A percentile compares a stretch with the other conserved stretches of the same genome.
phyloP scores from a whole-genome alignment of 768 basidiomycete genomes.

The Aureoboletus auriporus region DNA sequence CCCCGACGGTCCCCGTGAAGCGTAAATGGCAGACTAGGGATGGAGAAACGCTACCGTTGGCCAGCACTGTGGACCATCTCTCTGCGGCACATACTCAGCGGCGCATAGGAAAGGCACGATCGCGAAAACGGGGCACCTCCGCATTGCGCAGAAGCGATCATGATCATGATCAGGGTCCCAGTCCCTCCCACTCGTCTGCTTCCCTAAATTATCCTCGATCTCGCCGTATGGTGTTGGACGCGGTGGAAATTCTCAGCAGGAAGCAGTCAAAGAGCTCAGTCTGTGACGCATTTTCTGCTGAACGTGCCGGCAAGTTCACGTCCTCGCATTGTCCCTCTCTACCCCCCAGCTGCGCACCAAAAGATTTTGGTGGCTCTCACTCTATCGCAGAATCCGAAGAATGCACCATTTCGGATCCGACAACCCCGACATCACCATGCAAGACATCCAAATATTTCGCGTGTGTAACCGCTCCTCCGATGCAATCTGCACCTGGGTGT shows the following conservation, averaged over 20 bases:
- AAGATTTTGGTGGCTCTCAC: not conserved
- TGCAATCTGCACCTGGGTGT: not conserved
- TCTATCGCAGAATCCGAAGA: not conserved
- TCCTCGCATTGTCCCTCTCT: conserved; percentile 7
- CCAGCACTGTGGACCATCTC: not conserved
- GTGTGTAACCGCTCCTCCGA: not conserved
- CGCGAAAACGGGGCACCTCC: not conserved
- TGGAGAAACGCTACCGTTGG: not conserved
- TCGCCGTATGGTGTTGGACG: conserved; percentile 14
- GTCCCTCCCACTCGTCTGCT: not conserved
- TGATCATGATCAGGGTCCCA: not conserved
- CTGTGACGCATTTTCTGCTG: not conserved
- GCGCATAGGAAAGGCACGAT: not conserved
- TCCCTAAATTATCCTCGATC: not conserved
- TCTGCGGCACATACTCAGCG: not conserved
- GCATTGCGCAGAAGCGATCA: not conserved
- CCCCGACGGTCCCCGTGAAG: not conserved
- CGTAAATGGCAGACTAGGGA: not conserved
- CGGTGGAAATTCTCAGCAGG: conserved; percentile 14
- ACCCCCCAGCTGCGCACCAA: not conserved
- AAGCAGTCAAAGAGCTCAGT: not conserved
- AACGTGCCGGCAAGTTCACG: not conserved
- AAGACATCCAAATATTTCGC: conserved; percentile 23
- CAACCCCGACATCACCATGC: not conserved
- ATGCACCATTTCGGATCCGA: not conserved